Base-by-base conservation (phyloP, 306 rosid genomes). In the Citrullus colocynthis region DNA sequence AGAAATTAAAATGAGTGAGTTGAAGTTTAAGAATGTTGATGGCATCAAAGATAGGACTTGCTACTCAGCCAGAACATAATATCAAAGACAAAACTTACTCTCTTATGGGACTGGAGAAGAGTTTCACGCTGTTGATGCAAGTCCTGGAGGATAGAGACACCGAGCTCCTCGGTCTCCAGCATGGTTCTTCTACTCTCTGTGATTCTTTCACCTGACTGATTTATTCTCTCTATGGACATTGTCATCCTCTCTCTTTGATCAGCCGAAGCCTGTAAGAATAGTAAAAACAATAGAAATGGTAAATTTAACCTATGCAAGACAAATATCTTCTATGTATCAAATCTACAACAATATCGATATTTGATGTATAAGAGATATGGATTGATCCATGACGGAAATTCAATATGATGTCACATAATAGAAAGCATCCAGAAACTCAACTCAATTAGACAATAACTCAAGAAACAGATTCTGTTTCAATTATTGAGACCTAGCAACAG, bases 101-200 rank as follows among this genome's bases (percentile, higher is more conserved):
- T 65, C 37, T 78, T 65, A 37, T 78, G 81, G 54, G 81, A 78
- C 30, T 65, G 64, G 9, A 78, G 76, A 52, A 78, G 81, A 65
- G 81, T 78, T 78, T 78, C 81, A 0, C 81, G 76, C 55, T 78
- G 81, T 66, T 78, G 81, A n/a, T 78, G 81, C 75, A 78, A 78
- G 75, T 78, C 81, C 42, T 78, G 75, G 36, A 78, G 81, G 65
- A 78, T 78, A 1, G 75, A 78, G 54, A 78, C 81, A 13, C 81
- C 81, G 16, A 78, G 81, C 55, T 78, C 81, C 42, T 78, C 81
- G 2, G 76, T 78, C 75, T 78, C 81, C 76, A 78, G 20, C 64
- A 78, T 52, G 51, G 81, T 65, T 66, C 81, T 78, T 78, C 81
- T 78, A 54, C 81, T 65, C 76, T 78, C 81, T 32, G 57, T 65